Evolutionary conservation across 352 stramenopile genomes (phyloP), one percentile per base, ranked within the genome.

Genomic region (Pythium periplocum): DNA sequence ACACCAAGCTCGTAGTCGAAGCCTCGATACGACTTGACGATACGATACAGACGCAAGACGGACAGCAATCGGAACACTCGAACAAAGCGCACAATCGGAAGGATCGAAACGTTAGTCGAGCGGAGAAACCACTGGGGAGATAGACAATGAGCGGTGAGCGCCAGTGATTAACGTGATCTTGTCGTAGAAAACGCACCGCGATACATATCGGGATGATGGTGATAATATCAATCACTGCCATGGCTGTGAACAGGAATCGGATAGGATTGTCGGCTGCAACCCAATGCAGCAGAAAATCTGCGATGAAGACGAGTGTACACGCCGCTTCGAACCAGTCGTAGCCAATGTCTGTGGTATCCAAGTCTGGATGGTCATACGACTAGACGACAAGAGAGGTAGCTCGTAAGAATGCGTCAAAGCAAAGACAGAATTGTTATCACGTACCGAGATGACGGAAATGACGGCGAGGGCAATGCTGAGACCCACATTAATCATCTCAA

Each of bases 1-100:
- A 87, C 76, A 0, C 60, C 64, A 34, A 83, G 69, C 17, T 26
- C 71, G 48, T 87, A 87, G 41, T 87, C 73, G 41, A 76, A 87
- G 45, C 76, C 76, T 5, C 69, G 58, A 39, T 84, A 76, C 6
- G 73, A 66, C 54, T 82, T 60, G 5, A 84, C 54, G 35, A 87
- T 65, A 31, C 72, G 72, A 45, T 84, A 83, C n/a, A 87, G 67
- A 3, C 76, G 68, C 31, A 84, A 50, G 7, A 87, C 71, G 4
- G 69, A 54, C 4, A 87, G 64, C 48, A 82, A 75, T 2, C 76
- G 73, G 43, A 87, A 84, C 45, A 87, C 66, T 33, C 76, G 73
- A 3, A 72, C 61, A 3, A 84, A 63, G 4, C 76, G 76, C 7
- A 87, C 52, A 17, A 87, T 48, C 8, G 75, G 74, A 3, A 84